Conservation (phyloP, 345 rosid species). For the Ceriops decandra region DNA sequence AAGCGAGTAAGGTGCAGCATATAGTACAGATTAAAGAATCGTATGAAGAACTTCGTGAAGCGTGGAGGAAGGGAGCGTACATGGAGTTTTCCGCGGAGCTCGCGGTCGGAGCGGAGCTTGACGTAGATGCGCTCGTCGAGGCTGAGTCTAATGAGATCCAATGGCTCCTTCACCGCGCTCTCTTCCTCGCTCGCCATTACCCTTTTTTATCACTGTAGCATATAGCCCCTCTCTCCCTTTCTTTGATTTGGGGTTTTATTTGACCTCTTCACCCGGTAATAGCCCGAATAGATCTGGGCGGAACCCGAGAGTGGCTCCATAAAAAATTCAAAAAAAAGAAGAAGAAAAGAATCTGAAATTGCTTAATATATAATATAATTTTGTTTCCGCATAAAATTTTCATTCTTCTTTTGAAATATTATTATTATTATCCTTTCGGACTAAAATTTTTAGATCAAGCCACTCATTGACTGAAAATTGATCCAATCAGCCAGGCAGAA, state of each 20-base stretch:
- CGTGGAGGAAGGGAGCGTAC: conserved; percentile 25
- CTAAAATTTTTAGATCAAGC: too few species aligned
- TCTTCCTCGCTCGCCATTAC: conserved; percentile 90
- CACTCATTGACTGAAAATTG: too few species aligned
- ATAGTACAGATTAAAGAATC: background rate
- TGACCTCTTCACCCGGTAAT: background rate
- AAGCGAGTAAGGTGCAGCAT: too few species aligned
- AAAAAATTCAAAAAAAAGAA: too few species aligned
- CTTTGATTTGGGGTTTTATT: background rate
- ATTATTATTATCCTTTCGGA: too few species aligned
- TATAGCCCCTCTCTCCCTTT: background rate
- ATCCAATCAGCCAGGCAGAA: too few species aligned
- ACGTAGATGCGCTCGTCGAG: conserved; percentile 99
- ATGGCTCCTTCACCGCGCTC: conserved; percentile 94
- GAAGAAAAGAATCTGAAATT: too few species aligned
- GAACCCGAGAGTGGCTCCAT: too few species aligned
- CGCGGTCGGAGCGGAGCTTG: conserved; percentile 98
- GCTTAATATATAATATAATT: too few species aligned
- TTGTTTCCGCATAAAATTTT: too few species aligned
- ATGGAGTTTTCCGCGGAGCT: conserved; percentile 99
- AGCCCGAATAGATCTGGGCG: too few species aligned
- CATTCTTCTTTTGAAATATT: too few species aligned
- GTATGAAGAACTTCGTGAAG: background rate
- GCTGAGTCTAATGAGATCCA: conserved; percentile 95
- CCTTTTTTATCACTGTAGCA: background rate